These are phyloP conservation scores for Orbilia ellipsospora DNA, from an alignment of 2,329 filamentous ascomycete species.

Conservation along the genomic window DNA sequence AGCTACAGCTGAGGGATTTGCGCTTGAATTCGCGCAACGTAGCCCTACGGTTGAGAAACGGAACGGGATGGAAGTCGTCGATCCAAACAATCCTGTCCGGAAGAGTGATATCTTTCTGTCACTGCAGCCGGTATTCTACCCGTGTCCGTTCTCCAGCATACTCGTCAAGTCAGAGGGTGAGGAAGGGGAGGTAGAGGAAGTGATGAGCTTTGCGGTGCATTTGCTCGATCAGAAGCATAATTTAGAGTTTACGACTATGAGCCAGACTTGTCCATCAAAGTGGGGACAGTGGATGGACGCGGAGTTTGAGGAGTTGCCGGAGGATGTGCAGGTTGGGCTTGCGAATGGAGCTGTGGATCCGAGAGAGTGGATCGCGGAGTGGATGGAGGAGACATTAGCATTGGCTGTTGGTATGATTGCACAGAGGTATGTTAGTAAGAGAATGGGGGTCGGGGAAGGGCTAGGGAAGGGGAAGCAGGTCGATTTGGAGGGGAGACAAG, in stretches of 20 bases:
- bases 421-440: constrained; percentile 90
- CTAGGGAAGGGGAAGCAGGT: constrained; percentile 71
- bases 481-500: constrained; percentile 67
- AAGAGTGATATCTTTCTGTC: constrained; percentile 95
- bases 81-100: constrained; percentile 77
- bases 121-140: constrained; percentile 84
- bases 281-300: constrained; percentile 95
- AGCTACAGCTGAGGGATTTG: constrained; percentile 87
- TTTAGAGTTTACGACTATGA: constrained; percentile 84
- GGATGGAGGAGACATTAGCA: constrained; percentile 87
- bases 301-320: constrained; percentile 70
- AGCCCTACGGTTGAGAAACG: constrained; percentile 64
- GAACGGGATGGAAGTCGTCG: constrained; percentile 72
- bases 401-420: constrained; percentile 86
- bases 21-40: constrained; percentile 78
- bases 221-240: constrained; percentile 89
- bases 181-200: constrained; percentile 69
- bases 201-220: constrained; percentile 80
- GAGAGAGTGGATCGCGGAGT: constrained; percentile 95
- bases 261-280: constrained; percentile 81
- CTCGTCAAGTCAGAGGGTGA: constrained; percentile 68
- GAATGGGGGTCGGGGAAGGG: constrained; percentile 95
- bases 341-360: constrained; percentile 81
- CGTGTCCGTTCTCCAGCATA: constrained; percentile 70
- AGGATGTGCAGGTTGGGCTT: constrained; percentile 88